Conservation (phyloP, 108 stramenopile species). For the Aureococcus anophagefferens region DNA sequence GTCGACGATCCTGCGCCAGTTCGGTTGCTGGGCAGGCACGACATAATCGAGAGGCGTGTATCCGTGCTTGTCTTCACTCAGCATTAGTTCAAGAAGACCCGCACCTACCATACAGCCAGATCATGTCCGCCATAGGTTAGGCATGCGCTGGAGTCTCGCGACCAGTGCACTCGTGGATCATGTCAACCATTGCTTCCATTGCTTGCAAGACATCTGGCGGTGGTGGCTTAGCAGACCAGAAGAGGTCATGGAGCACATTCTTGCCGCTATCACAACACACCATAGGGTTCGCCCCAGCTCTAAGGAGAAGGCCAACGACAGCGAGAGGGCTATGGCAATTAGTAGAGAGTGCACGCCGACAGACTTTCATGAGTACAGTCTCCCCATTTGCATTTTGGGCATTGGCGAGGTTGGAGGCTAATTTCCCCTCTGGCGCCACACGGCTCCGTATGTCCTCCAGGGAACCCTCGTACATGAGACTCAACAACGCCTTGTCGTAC, state of each 20-base stretch:
- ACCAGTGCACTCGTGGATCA: neutral
- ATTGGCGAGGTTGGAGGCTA: neutral
- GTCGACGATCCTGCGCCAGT: neutral
- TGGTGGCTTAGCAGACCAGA: neutral
- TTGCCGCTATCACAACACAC: neutral
- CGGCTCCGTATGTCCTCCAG: neutral
- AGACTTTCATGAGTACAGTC: neutral
- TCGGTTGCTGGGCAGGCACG: neutral
- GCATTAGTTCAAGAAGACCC: neutral
- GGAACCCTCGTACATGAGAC: neutral
- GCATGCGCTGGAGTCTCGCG: too few species aligned
- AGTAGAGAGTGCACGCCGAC: neutral
- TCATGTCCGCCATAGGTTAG: too few species aligned
- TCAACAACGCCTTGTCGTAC: neutral
- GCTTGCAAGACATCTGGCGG: neutral
- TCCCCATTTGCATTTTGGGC: neutral
- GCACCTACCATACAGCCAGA: too few species aligned
- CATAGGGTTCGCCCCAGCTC: neutral
- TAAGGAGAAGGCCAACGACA: neutral
- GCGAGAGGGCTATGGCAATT: neutral
- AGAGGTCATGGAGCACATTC: neutral
- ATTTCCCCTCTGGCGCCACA: neutral
- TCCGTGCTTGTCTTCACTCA: neutral
- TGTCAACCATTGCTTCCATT: neutral
- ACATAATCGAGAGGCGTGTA: neutral